These are phyloP conservation scores for Zea mays DNA, from an alignment of 176 grass and related monocot genomes.

Conservation along the genomic window DNA sequence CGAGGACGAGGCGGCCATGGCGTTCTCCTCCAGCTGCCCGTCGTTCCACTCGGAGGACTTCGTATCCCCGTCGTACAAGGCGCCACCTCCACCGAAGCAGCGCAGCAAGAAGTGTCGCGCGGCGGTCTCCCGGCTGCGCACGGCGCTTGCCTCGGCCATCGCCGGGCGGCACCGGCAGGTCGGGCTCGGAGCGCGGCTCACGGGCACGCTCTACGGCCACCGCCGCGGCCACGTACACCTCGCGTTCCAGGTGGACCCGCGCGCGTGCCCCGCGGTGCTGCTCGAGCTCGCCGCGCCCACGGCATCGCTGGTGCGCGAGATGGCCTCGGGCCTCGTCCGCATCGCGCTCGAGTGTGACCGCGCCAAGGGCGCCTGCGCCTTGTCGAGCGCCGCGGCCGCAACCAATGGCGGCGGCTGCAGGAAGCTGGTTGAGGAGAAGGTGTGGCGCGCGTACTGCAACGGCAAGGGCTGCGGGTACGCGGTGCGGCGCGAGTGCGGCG, in stretches of 20 bases:
- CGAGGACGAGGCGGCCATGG: constrained; percentile 51
- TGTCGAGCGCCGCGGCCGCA: too few species aligned
- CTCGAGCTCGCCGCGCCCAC: constrained; percentile 80
- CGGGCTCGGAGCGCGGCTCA: constrained; percentile 63
- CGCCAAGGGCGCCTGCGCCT: constrained; percentile 22
- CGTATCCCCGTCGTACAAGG: constrained; percentile 32
- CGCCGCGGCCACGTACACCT: constrained; percentile 75
- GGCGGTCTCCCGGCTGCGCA: constrained; percentile 52
- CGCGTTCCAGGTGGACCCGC: constrained; percentile 76
- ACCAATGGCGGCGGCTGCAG: background rate
- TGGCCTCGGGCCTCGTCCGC: constrained; percentile 87
- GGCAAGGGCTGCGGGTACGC: constrained; percentile 72
- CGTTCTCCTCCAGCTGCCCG: constrained; percentile 54
- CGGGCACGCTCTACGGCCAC: constrained; percentile 81
- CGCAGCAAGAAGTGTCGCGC: constrained; percentile 42
- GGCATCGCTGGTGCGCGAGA: constrained; percentile 74
- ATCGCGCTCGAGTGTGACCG: constrained; percentile 82
- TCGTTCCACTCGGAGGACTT: constrained; percentile 60
- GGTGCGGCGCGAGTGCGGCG: constrained; percentile 58
- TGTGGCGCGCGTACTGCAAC: constrained; percentile 89
- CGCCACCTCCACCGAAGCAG: constrained; percentile 20
- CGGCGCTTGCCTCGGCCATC: constrained; percentile 49
- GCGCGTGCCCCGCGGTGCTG: constrained; percentile 58
- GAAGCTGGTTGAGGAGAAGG: constrained; percentile 72
- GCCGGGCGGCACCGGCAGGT: constrained; percentile 54